Base-by-base conservation (phyloP, 192 early-diverging fungal genomes). In the Thoreauomyces humboldtii region DNA sequence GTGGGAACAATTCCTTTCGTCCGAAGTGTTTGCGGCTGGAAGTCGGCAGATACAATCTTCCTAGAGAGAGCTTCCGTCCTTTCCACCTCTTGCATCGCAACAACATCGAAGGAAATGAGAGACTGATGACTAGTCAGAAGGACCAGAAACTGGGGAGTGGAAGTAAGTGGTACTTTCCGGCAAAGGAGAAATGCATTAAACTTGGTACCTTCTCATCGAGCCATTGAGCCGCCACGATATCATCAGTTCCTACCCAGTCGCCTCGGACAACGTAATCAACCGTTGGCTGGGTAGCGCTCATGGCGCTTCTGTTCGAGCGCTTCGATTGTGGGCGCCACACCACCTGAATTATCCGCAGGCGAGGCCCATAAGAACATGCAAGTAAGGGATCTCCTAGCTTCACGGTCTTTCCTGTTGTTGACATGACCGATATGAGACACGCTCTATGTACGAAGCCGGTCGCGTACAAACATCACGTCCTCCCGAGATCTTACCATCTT, bases 191-290 rank as follows among this genome's bases (percentile, higher is more conserved):
- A n/a, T 37, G 45, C 6, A 2, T 24, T 45, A 47, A 24, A 14
- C n/a, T 25, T 12, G 34, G 15, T 24, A 77, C 75, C 27, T 64
- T 43, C 6, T 61, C 59, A 34, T 72, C 71, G 3, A 78, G 43
- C 76, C 76, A 78, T 43, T 73, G 69, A 9, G 72, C 11, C 0
- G 67, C 68, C 6, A 78, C 72, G 56, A 78, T 74, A 7, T 46
- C 25, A 28, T 65, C 65, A 12, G 51, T 46, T n/a, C 48, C 56
- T 22, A 33, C 12, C 74, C 69, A 69, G 11, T 55, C 42, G 1
- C 61, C 61, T 7, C 38, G 43, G 29, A 53, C 51, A 7, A 52
- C 27, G 32, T 25, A 52, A 15, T 52, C 50, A 7, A 52, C 50
- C 29, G 27, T 52, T 22, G 50, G 9, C 15, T 52, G 15, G 6